Evolutionary conservation across 495 filamentous ascomycete genomes (phyloP), one percentile per base, ranked within the genome.

Genomic region (Aspergillus kassunensis): DNA sequence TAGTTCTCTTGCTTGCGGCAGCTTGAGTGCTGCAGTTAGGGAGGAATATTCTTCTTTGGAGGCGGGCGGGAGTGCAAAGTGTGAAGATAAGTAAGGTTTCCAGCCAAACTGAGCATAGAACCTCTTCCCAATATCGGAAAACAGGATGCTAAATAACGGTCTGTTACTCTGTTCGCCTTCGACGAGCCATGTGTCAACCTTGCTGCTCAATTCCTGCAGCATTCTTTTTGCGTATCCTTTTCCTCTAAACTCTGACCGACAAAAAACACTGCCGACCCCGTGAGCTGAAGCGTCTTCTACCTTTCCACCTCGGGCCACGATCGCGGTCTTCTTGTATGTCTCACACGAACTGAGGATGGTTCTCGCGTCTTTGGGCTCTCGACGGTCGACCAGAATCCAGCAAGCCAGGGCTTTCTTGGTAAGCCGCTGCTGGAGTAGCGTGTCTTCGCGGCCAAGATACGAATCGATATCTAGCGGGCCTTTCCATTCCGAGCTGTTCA

Each of bases 101-200:
- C 93, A 98, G 23, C 91, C 93, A 54, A 81, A 79, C 44, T 76
- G 78, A 7, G 89, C 80, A 66, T 97, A 98, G 67, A 95, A 97
- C n/a, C 68, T 67, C 74, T 95, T 96, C 4, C 93, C 93, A 59
- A 98, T 96, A 66, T 98, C 93, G 9, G 91, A 97, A 69, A 86
- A 98, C 27, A 98, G 68, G 20, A 92, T 80, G 8, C 85, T 86
- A 62, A 88, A 90, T 16, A 82, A 51, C 12, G 68, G 66, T 19
- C 65, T 65, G 45, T 66, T 59, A 15, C 68, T 63, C 1, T 37
- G 34, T 40, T 74, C 65, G 29, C 66, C 61, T 6, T 73, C 75
- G 30, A 67, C 71, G 50, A 81, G 72, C 76, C 76, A 80, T 12
- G 59, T 76, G 60, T 79, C 69, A 39, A 84, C 65, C 57, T 67